Base-by-base conservation (phyloP, 176 grass and related monocot species). In the Puya raimondii region DNA sequence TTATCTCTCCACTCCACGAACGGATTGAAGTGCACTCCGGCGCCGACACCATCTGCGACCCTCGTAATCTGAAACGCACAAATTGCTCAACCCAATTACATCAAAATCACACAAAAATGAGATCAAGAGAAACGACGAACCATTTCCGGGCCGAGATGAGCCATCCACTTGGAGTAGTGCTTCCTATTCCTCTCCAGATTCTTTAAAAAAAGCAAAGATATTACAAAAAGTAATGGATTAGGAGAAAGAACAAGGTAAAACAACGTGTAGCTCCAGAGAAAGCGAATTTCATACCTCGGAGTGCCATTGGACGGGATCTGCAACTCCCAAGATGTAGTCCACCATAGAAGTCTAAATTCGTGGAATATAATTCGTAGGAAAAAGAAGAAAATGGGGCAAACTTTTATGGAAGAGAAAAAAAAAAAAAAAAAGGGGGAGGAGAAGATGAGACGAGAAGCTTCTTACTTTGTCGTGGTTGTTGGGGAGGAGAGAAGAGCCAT, bases 311-410 rank as follows among this genome's bases (percentile, higher is more conserved):
- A 83, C 67, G 5, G 93, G 93, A 71, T 92, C 89, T 47, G 81
- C 23, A 66, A 96, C 89, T 7, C 89, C 88, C 1, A 96, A 23
- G 67, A 96, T 96, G 76, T 92, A 96, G 69, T 96, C 93, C 50
- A 96, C 93, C 93, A 90, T 97, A 65, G 88, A 83, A 49, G 76
- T 53, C 74, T 85, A 51, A 23, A 76, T 56, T 71, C 9, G 66
- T 33, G 11, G n/a, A n/a, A n/a, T n/a, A 49, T 0, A 71, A 72
- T 26, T 9, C 17, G 25, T n/a, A 54, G 53, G 47, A 63, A 15
- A 48, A 61, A 11, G 58, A 63, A 50, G 33, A 49, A 72, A 17
- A 17, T n/a, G n/a, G n/a, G n/a, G n/a, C n/a, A n/a, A n/a, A n/a
- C n/a, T n/a, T n/a, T n/a, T n/a, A n/a, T n/a, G n/a, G n/a, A n/a